Evolutionary conservation across 768 basidiomycete genomes (phyloP), one percentile per base, ranked within the genome.

Genomic region (Pisolithus orientalis): DNA sequence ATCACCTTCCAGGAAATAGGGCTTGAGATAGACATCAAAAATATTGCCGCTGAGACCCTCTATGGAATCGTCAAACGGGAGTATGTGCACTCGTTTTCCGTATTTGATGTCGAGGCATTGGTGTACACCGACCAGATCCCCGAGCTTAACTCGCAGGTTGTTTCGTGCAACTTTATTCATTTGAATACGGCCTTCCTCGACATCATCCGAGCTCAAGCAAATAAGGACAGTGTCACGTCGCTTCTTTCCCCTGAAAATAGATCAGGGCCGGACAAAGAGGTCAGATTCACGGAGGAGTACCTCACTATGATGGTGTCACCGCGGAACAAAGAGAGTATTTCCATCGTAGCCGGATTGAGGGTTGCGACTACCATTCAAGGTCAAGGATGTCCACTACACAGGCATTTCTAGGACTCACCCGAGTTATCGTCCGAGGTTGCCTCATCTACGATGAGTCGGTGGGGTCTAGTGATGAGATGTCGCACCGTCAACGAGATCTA

Each of bases 121-220:
- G 70, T 98, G 94, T 1, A 99, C 94, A 56, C 90, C 90, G 66
- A 93, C 93, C 51, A 98, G 79, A 70, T 99, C 96, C 40, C 90
- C 95, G 40, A 98, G 85, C 76, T 97, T 98, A 61, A 98, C 92
- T 51, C 95, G 90, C 44, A 98, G 73, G 73, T 99, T 98, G 76
- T 97, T 95, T 53, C 96, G 91, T n/a, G 96, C 96, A 34, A 99
- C 96, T 72, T 98, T 98, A 85, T 99, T 99, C 73, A 99, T 75
- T 63, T 96, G 94, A 57, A 99, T 94, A 67, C 91, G 90, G 53
- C 96, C 95, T 71, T 98, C 96, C 62, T 97, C 96, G 55, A 98
- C 91, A 56, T 95, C 92, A 63, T 98, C 96, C 39, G 89, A 90
- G 64, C 87, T 89, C 64, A 99, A 71, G 64, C 94, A 96, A 68